phyloP scores from a whole-genome alignment of 1,139 yeast species.

The Kodamaea suecica region DNA sequence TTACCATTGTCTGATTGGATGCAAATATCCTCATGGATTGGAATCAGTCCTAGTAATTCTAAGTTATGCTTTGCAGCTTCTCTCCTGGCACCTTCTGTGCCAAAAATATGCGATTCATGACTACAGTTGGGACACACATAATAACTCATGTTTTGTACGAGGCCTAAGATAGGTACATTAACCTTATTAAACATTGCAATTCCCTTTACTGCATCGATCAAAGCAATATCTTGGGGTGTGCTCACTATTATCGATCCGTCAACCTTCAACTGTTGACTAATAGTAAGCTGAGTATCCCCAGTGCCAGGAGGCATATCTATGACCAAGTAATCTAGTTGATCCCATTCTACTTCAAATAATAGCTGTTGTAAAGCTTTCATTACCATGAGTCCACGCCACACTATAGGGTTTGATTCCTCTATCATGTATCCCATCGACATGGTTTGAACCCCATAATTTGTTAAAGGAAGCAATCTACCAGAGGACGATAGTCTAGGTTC shows the following conservation, averaged over 20 bases:
- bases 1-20: slow-evolving; percentile 58
- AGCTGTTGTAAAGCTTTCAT: slow-evolving; percentile 85
- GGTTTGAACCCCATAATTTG: slow-evolving; percentile 76
- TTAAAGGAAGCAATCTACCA: slow-evolving; percentile 64
- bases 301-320: slow-evolving; percentile 93
- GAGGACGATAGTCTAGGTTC: slow-evolving; percentile 57
- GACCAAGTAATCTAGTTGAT: slow-evolving; percentile 63
- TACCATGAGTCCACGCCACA: slow-evolving; percentile 86
- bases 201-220: slow-evolving; percentile 79
- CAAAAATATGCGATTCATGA: slow-evolving; percentile 75
- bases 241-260: slow-evolving; percentile 82
- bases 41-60: slow-evolving; percentile 62
- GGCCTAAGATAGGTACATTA: slow-evolving; percentile 68
- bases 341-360: slow-evolving; percentile 79
- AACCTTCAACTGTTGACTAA: slow-evolving; percentile 72
- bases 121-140: slow-evolving; percentile 72
- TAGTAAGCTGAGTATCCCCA: slow-evolving; percentile 81
- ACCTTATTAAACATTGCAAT: slow-evolving; percentile 75
- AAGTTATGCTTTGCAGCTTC: slow-evolving; percentile 55
- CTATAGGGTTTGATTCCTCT: slow-evolving; percentile 66
- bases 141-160: slow-evolving; percentile 83
- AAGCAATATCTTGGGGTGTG: slow-evolving; percentile 84
- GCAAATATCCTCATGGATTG: slow-evolving; percentile 64
- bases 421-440: slow-evolving; percentile 91
- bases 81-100: slow-evolving; percentile 58